Evolutionary conservation across 2,329 filamentous ascomycete species (phyloP), one percentile per base, ranked within the genome.

Genomic region (Tetracladium maxilliforme): DNA sequence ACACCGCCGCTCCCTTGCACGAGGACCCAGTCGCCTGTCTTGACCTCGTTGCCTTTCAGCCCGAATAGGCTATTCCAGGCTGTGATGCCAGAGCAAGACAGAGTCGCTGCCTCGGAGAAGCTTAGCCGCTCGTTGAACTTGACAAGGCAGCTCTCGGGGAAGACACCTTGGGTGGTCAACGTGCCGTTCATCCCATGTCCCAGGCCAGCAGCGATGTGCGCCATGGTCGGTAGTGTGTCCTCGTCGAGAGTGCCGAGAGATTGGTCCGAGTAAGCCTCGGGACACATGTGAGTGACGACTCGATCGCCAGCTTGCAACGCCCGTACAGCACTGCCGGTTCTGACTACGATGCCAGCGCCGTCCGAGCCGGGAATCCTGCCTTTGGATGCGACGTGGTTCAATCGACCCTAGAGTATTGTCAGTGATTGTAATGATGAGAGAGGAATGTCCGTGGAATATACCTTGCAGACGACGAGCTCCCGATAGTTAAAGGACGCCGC

Each of bases 151-250:
- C 19, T 46, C 41, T 56, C 57, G 5, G 54, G 51, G 35, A 64
- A 64, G 13, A 53, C 46, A 10, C 58, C 54, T 28, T 61, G 57
- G 28, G 59, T 48, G 5, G 51, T 49, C n/a, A 66, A 33, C 0
- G 56, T 54, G 10, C 61, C 61, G 3, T 52, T 38, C 1, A 64
- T 64, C 34, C 61, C 54, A 32, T 55, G 51, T 21, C 76, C 70
- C 9, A 77, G 56, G 5, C 68, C 70, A 19, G 71, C 58, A 26
- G 64, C 53, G 42, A 68, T 74, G 18, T 62, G 55, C 20, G 58
- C 70, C 31, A 67, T 62, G 30, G 71, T 53, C 26, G 69, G 61
- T 6, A 74, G 54, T 1, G 56, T 57, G 18, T 70, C 71, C 29
- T 73, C 62, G 3, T 66, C 32, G 5, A 51, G 49, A 26, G 64